Percentiles rank a stretch among this genome's conserved stretches.
phyloP scores from a whole-genome alignment of 2,329 filamentous ascomycete species.

The Chaetothyriales sp. region DNA sequence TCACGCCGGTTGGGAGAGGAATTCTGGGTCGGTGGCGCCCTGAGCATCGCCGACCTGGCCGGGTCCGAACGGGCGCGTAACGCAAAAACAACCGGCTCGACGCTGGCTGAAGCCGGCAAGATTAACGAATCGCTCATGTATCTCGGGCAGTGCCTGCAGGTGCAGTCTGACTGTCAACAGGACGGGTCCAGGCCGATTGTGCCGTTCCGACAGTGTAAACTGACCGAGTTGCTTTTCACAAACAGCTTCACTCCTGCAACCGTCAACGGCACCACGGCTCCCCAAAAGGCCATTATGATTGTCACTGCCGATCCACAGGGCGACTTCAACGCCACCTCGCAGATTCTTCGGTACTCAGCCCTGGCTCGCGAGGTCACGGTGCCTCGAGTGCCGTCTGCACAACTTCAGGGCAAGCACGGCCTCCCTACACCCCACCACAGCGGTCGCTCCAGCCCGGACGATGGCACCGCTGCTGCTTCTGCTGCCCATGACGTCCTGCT shows the following conservation, averaged over 20 bases:
- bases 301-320: slow-evolving; percentile 85
- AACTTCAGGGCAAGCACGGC: slow-evolving; percentile 33
- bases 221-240: slow-evolving; percentile 74
- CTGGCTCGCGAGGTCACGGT: slow-evolving; percentile 86
- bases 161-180: slow-evolving; percentile 63
- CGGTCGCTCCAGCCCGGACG: slow-evolving; percentile 33
- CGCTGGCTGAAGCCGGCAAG: slow-evolving; percentile 87
- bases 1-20: slow-evolving; percentile 37
- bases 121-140: slow-evolving; percentile 99
- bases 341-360: slow-evolving; percentile 87
- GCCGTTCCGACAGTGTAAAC: slow-evolving; percentile 68
- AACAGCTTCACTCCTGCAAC: slow-evolving; percentile 59
- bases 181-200: slow-evolving; percentile 61
- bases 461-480: slow-evolving; percentile 34
- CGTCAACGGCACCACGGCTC: slow-evolving; percentile 38
- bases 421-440: slow-evolving; percentile 13
- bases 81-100: slow-evolving; percentile 84
- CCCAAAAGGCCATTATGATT: slow-evolving; percentile 87
- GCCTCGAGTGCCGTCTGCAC: slow-evolving; percentile 70
- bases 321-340: slow-evolving; percentile 92
- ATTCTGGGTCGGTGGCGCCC: slow-evolving; percentile 32
- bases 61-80: slow-evolving; percentile 79
- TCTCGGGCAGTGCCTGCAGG: slow-evolving; percentile 87
- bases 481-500: slow-evolving; percentile 27
- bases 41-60: slow-evolving; percentile 20